Evolutionary conservation across 2,329 filamentous ascomycete species (phyloP), one percentile per base, ranked within the genome.

Genomic region (Epichloe amarillans): DNA sequence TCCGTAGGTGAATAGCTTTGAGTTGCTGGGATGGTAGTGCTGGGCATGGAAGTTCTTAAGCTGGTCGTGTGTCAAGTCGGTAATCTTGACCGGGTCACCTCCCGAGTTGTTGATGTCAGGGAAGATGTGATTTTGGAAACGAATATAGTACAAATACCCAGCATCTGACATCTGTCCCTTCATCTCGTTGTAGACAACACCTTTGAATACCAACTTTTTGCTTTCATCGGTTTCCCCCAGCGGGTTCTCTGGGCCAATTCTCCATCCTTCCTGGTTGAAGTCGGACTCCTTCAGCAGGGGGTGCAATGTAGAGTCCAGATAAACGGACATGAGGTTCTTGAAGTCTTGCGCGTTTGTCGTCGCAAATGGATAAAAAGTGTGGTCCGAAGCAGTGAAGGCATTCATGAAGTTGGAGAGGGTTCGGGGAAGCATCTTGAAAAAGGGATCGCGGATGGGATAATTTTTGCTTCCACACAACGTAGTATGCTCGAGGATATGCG

Each of bases 351-450:
- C 75, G 62, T 98, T 98, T 23, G 93, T 98, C 2, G 93, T 98
- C 51, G 93, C 90, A 67, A 98, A 98, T 2, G 93, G 93, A 64
- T 98, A 98, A 58, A 88, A 95, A 11, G 93, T 98, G 66, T 98
- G 90, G 62, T 97, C 91, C 21, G 89, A 86, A 26, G 90, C 89
- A 41, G 93, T 98, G 65, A 97, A 95, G 54, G 93, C 93, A 67
- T 98, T 98, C 93, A 98, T 98, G 64, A 96, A 98, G 69, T 97
- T 98, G 56, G 93, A 96, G n/a, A 98, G 77, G 5, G 93, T 96
- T 59, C 93, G 83, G 93, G 93, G 93, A 26, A 98, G 79, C 93
- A 98, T 98, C 77, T 97, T 98, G 76, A 98, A 98, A 98, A 98
- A 98, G 0, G 93, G 93, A 63, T 98, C 93, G 55, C 93, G 88